These are phyloP conservation scores for Amaranthus cruentus DNA, from an alignment of 148 eudicot genomes.

Conservation along the genomic window DNA sequence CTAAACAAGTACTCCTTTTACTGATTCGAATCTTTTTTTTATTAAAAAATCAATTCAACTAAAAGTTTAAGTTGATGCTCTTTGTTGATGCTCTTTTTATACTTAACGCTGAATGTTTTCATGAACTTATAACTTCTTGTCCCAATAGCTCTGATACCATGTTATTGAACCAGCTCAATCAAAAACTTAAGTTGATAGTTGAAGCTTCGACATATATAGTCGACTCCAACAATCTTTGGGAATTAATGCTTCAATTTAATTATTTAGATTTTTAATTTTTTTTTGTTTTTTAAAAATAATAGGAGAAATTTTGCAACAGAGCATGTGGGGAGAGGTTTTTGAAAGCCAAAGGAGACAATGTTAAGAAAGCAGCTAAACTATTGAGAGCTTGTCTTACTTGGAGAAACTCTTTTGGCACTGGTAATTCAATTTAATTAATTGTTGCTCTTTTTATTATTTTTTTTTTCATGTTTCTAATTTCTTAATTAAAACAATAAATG, in stretches of 20 bases:
- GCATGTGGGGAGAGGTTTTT: conserved; percentile 84
- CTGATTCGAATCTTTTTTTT: no score
- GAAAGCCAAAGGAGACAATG: conserved; percentile 74
- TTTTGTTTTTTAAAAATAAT: conserved; percentile 10
- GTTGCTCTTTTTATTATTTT: no score
- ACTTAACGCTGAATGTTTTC: no score
- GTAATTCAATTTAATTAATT: conserved; percentile 26
- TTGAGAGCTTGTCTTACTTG: conserved; percentile 77
- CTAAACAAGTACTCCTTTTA: conserved; percentile 57
- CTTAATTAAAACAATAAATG: neutral
- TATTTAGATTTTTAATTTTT: neutral
- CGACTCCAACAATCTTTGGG: no score
- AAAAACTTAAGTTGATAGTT: no score
- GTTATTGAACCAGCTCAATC: no score
- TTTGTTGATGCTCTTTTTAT: no score
- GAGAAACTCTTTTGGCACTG: conserved; percentile 67
- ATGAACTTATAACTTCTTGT: no score
- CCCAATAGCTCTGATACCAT: no score
- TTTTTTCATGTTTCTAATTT: neutral
- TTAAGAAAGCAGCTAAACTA: conserved; percentile 81
- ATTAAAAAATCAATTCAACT: no score
- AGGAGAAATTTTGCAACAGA: conserved; percentile 89
- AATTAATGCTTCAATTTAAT: neutral
- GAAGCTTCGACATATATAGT: no score
- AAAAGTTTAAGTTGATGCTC: no score